Evolutionary conservation across 805 yeast species (phyloP), one percentile per base, ranked within the genome.

Genomic region (Monosporozyma unispora): DNA sequence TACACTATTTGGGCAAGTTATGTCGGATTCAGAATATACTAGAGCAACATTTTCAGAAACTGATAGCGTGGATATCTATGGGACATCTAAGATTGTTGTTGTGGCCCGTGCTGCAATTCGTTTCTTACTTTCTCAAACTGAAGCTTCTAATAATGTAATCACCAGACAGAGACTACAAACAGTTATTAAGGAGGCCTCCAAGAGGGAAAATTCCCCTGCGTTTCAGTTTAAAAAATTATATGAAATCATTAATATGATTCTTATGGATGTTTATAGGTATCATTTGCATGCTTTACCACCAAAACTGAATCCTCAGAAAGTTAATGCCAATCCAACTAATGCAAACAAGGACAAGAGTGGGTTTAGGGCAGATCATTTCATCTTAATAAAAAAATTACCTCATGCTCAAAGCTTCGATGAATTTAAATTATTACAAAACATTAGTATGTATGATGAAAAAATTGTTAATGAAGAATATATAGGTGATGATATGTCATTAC

Each of bases 251-350:
- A 60, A 63, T 44, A 16, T 23, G 5, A 55, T 62, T 6, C 43
- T 64, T n/a, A 42, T n/a, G 6, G 60, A 57, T 48, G 54, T 61
- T 11, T 63, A 55, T 49, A 67, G 68, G 8, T 63, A 57, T 46
- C 51, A 54, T 21, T 33, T 64, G 21, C 47, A 45, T 25, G 61
- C 65, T 1, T 46, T 59, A 39, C 54, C 52, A 23, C 50, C 62
- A 16, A 56, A 25, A 18, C 14, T 28, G 18, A 8, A 54, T 48
- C 21, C 29, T 18, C 10, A 43, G 31, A 18, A 31, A 16, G 41
- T 37, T 16, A 44, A 16, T 10, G 28, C 31, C 16, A 41, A 23
- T 23, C 19, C 22, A 4, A 22, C 9, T n/a, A 14, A 12, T 2
- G 6, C 44, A 3, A 21, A 29, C 3, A 48, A 37, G 5, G 46